Evolutionary conservation across 805 yeast species (phyloP), one percentile per base, ranked within the genome.

Genomic region (Maudiozyma barnettii): DNA sequence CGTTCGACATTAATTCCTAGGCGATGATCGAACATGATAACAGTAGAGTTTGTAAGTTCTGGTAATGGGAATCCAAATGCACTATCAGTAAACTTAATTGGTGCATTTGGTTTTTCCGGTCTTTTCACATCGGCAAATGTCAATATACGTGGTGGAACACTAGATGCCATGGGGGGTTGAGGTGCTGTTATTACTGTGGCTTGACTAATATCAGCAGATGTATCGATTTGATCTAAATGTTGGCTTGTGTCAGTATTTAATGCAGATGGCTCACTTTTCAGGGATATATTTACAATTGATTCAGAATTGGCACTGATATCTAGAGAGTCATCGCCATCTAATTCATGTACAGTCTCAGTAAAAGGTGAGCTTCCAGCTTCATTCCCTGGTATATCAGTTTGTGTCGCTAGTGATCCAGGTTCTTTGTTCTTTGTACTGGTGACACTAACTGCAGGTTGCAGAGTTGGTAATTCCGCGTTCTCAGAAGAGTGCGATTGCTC

Each of bases 1-100:
- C 99, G 75, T 65, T 93, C 99, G 40, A 93, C 95, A 64, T 91
- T 96, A 41, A 93, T 81, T 0, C 98, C 97, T 64, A 86, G 84
- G 52, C 99, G 72, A 57, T 83, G 81, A 60, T 84, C 91, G 49
- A 84, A 70, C 95, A 85, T 85, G 18, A 84, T 76, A 36, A 85
- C 70, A 0, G 93, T 85, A 1, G 91, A 82, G 26, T 74, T 75
- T 0, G 91, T 81, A 16, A 87, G 76, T 35, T 89, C 88, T 1
- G 95, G 95, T 46, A 85, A 67, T 6, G 95, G 95, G 65, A 85
- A 85, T 3, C 95, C 95, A 67, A 85, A 84, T 2, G 95, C 91
- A 23, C 91, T 82, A 54, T 84, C 95, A 3, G 86, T 75, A 63
- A 77, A 77, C 46, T 74, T 71, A 26, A 78, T 66, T 2, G 82